Conservation (phyloP, 192 early-diverging fungal genomes). For the Backusella macrospora region DNA sequence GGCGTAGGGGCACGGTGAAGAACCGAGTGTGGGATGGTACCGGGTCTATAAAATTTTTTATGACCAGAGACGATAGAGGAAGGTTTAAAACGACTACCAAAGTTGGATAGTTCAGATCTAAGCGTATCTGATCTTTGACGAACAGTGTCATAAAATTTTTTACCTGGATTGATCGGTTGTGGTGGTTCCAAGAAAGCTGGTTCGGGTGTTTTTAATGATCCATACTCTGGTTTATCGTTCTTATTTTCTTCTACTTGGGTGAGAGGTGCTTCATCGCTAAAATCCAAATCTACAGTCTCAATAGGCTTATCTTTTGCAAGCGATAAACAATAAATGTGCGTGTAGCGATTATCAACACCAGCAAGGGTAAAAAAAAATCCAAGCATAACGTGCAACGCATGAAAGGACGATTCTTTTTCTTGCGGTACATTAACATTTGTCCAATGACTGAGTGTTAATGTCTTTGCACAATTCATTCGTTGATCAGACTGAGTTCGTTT, state of each 20-base stretch:
- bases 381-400: conserved; percentile 13
- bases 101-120: conserved; percentile 29
- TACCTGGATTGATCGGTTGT: background rate
- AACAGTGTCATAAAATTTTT: conserved; percentile 23
- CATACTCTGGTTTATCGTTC: background rate
- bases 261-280: conserved; percentile 10
- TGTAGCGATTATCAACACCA: conserved; percentile 35
- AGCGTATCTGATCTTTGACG: conserved; percentile 35
- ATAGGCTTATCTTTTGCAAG: conserved; percentile 2
- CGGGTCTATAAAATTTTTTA: conserved; percentile 38
- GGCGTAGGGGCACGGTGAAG: conserved; percentile 31
- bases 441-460: conserved; percentile 60
- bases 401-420: conserved; percentile 6
- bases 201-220: conserved; percentile 15
- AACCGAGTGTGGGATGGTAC: conserved; percentile 52
- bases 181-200: background rate
- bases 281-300: conserved; percentile 10
- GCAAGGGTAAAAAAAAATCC: conserved; percentile 32
- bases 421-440: conserved; percentile 60
- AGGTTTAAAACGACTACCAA: background rate
- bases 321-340: conserved; percentile 25
- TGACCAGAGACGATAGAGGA: conserved; percentile 16
- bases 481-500: conserved; percentile 85
- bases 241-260: conserved; percentile 12
- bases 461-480: conserved; percentile 74